Evolutionary conservation across 352 stramenopile species (phyloP).

Genomic region (Aphanomyces invadans): DNA sequence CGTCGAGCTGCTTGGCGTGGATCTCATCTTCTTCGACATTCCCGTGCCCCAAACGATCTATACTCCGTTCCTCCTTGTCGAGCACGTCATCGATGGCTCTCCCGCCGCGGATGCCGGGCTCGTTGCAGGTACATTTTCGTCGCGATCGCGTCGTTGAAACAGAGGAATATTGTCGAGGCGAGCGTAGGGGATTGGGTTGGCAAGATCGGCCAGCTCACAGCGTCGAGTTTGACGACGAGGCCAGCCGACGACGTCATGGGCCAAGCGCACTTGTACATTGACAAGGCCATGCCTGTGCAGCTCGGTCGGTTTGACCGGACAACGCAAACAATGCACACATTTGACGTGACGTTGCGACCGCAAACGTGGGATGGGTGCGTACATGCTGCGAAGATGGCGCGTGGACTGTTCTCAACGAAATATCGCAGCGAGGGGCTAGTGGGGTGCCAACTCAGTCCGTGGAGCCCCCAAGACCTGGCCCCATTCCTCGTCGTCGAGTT

Average conservation of each 20-base stretch:
- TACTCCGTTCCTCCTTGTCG: constrained; percentile 15
- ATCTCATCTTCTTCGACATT: not conserved
- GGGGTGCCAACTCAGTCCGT: constrained; percentile 1
- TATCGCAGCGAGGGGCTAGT: constrained; percentile 1
- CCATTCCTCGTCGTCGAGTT: constrained; percentile 4
- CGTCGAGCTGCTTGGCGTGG: constrained; percentile 16
- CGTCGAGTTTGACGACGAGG: not conserved
- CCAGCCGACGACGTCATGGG: constrained; percentile 1
- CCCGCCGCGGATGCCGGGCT: constrained; percentile 1
- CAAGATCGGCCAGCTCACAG: constrained; percentile 8
- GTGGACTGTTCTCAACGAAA: not conserved
- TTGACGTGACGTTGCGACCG: constrained; percentile 1
- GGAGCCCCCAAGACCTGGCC: not conserved
- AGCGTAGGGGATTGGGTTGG: constrained; percentile 15
- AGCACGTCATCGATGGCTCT: not conserved
- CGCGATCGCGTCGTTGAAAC: too few relatives aligned
- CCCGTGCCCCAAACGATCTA: constrained; percentile 3
- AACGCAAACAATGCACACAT: not conserved
- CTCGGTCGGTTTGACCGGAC: not conserved
- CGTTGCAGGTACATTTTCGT: not conserved
- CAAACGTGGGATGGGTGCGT: not conserved
- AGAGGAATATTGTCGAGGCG: too few relatives aligned
- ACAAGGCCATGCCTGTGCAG: constrained; percentile 9
- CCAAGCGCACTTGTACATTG: constrained; percentile 12
- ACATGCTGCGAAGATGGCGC: not conserved